Conservation (phyloP, 345 rosid species). For the Camelina neglecta region DNA sequence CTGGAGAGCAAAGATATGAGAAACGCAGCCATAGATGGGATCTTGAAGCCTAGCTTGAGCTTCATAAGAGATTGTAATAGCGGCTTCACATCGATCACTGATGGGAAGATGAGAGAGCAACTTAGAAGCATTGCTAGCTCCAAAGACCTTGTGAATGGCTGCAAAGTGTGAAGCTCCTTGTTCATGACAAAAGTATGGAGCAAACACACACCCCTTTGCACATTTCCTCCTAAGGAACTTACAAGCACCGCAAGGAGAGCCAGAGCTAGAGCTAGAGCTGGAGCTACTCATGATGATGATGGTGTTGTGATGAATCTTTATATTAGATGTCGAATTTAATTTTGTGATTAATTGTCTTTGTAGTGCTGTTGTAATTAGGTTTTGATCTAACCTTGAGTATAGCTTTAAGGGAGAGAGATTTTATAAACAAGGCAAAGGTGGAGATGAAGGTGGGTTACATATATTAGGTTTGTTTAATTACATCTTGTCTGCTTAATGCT, state of each 20-base stretch:
- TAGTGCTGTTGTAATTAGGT: slow-evolving; percentile 28
- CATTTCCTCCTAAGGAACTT: slow-evolving; percentile 95
- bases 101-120: slow-evolving; percentile 79
- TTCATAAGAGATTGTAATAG: slow-evolving; percentile 90
- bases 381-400: slow-evolving; percentile 46
- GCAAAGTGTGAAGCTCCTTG: slow-evolving; percentile 91
- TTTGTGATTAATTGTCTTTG: slow-evolving; percentile 12
- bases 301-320: slow-evolving; percentile 9
- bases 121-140: slow-evolving; percentile 96
- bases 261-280: slow-evolving; percentile 68
- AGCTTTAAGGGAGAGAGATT: slow-evolving; percentile 43
- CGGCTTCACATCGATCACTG: slow-evolving; percentile 81
- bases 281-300: slow-evolving; percentile 41
- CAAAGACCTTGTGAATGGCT: slow-evolving; percentile 94
- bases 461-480: slow-evolving; percentile 58
- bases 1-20: slow-evolving; percentile 93
- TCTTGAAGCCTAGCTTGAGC: slow-evolving; percentile 98
- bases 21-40: slow-evolving; percentile 94
- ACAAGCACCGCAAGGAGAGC: slow-evolving; percentile 98
- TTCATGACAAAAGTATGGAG: slow-evolving; percentile 95
- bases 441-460: slow-evolving; percentile 65
- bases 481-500: slow-evolving; percentile 74
- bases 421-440: slow-evolving; percentile 67
- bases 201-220: slow-evolving; percentile 88
- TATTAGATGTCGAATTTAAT: neutral